phyloP scores from a whole-genome alignment of 257 asterid species.

The Scutellaria baicalensis region DNA sequence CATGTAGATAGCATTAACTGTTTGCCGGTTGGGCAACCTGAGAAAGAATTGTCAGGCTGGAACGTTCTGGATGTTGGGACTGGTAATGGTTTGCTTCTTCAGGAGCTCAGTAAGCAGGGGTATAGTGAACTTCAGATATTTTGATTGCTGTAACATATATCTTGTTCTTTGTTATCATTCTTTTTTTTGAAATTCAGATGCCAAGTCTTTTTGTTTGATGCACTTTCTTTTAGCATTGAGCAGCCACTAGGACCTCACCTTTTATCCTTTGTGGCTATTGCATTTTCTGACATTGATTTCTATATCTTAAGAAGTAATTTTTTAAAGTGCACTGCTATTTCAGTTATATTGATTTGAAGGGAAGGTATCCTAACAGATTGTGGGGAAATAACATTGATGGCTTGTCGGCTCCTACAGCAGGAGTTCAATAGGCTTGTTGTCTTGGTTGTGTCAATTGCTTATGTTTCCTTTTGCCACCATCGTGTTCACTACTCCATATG shows the following conservation, averaged over 20 bases:
- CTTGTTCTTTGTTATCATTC: background rate
- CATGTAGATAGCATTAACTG: slow-evolving; percentile 43
- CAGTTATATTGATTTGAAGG: background rate
- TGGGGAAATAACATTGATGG: background rate
- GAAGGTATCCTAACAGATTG: background rate
- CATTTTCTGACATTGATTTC: background rate
- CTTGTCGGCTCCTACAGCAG: background rate
- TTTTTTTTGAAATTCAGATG: background rate
- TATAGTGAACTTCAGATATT: slow-evolving; percentile 35
- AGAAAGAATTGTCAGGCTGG: slow-evolving; percentile 66
- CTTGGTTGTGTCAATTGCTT: background rate
- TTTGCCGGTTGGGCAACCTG: slow-evolving; percentile 44
- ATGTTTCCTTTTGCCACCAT: background rate
- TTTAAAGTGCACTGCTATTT: background rate
- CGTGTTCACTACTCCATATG: background rate
- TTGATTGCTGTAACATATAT: slow-evolving; percentile 1
- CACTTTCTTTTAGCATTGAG: background rate
- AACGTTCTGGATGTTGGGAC: slow-evolving; percentile 94
- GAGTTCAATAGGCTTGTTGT: background rate
- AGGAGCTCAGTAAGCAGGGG: slow-evolving; percentile 94
- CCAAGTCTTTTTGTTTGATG: background rate
- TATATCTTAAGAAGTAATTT: background rate
- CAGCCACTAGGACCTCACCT: background rate
- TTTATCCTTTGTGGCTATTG: background rate
- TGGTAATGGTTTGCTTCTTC: slow-evolving; percentile 96